These are phyloP conservation scores for Moringa oleifera DNA, from an alignment of 345 rosid genomes.

Conservation along the genomic window DNA sequence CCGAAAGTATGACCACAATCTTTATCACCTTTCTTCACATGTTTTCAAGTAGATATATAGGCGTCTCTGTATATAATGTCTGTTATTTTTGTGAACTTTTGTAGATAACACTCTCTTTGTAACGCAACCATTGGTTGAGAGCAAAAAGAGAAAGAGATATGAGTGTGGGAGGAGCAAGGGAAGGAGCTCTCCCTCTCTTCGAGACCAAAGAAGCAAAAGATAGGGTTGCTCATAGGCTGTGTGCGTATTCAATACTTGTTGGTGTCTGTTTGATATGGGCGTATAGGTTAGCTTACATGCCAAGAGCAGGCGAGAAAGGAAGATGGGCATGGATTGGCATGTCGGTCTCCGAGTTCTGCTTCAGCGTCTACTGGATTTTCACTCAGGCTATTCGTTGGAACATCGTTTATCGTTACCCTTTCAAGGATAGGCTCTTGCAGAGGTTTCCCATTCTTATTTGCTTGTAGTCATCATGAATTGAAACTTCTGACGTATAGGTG, in stretches of 20 bases:
- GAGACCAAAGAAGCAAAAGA: slow-evolving; percentile 32
- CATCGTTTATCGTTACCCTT: slow-evolving; percentile 21
- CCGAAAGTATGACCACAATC: too few relatives aligned
- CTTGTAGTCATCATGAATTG: too few relatives aligned
- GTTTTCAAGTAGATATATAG: too few relatives aligned
- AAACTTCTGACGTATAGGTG: too few relatives aligned
- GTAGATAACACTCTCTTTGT: too few relatives aligned
- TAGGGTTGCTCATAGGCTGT: slow-evolving; percentile 16
- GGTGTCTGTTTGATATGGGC: slow-evolving; percentile 25
- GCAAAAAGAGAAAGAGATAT: slow-evolving; percentile 3
- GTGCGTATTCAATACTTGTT: slow-evolving; percentile 24
- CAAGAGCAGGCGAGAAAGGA: slow-evolving; percentile 6
- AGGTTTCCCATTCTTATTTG: slow-evolving; percentile 17
- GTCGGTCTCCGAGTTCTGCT: slow-evolving; percentile 37
- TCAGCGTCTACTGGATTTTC: slow-evolving; percentile 47
- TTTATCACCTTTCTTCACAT: too few relatives aligned
- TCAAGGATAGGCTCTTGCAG: slow-evolving; percentile 32
- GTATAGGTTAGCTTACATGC: slow-evolving; percentile 25
- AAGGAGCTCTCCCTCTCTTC: slow-evolving; percentile 21
- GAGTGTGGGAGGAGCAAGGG: neutral
- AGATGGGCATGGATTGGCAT: slow-evolving; percentile 39
- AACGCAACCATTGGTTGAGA: too few relatives aligned
- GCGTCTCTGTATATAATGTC: too few relatives aligned
- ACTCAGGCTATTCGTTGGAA: slow-evolving; percentile 48
- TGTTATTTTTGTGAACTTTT: too few relatives aligned